phyloP scores from a whole-genome alignment of 495 filamentous ascomycete genomes.

The Schizothecium vesticola region DNA sequence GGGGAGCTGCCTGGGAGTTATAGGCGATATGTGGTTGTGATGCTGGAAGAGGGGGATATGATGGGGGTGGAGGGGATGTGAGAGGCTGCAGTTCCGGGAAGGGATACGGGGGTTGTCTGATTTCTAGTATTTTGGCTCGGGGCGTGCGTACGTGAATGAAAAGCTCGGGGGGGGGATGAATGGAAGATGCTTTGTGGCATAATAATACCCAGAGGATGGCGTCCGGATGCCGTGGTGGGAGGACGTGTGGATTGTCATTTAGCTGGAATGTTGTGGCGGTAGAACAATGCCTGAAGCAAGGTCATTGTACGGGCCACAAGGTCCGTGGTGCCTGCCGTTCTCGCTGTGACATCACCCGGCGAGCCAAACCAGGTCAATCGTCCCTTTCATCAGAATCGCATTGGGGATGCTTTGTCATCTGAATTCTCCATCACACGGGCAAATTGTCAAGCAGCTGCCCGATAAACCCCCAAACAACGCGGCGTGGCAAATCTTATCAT shows the following conservation, averaged over 20 bases:
- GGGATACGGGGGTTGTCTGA: not conserved
- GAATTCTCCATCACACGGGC: too few species aligned
- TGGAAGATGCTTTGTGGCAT: not conserved
- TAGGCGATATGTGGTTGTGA: slow-evolving; percentile 28
- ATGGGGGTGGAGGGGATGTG: not conserved
- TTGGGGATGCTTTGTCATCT: not conserved
- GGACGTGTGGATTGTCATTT: not conserved
- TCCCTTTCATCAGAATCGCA: not conserved
- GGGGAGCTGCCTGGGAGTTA: slow-evolving; percentile 12
- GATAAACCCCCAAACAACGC: not conserved
- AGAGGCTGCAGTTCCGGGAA: not conserved
- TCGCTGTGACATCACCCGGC: not conserved
- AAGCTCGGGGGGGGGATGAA: not conserved
- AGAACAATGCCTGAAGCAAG: not conserved
- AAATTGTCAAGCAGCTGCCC: not conserved
- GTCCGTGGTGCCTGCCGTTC: not conserved
- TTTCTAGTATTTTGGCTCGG: not conserved
- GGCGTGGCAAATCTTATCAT: not conserved
- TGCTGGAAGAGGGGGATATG: slow-evolving; percentile 20
- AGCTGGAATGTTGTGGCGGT: not conserved
- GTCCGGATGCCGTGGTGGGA: not conserved
- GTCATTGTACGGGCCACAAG: not conserved
- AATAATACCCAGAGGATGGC: not conserved
- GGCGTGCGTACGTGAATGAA: not conserved
- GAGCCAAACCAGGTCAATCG: not conserved